phyloP scores from a whole-genome alignment of 768 basidiomycete genomes.

The Daedaleopsis nitida region DNA sequence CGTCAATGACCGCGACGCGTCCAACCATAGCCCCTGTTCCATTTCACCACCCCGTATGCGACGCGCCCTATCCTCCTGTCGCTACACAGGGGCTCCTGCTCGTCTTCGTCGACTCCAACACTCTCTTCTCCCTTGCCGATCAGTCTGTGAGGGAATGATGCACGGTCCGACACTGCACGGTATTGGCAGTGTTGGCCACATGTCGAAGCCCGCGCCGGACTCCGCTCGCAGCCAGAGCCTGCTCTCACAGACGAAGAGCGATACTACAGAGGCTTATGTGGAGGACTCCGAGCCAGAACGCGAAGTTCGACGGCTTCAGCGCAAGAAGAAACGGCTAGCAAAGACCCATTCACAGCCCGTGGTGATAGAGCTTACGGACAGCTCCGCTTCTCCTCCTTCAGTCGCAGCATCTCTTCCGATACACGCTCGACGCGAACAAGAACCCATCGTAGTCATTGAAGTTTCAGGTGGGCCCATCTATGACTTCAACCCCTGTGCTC shows the following conservation, averaged over 20 bases:
- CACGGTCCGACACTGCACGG: background rate
- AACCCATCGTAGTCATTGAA: background rate
- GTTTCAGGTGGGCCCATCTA: constrained; percentile 3
- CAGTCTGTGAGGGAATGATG: too few relatives aligned
- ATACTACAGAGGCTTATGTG: constrained; percentile 41
- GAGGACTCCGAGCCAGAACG: constrained; percentile 78
- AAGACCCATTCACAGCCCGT: constrained; percentile 10
- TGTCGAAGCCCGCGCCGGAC: background rate
- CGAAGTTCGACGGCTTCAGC: constrained; percentile 36
- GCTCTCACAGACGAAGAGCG: constrained; percentile 8
- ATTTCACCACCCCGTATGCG: background rate
- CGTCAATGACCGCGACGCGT: constrained; percentile 16
- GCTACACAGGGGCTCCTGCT: background rate
- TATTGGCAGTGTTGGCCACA: background rate
- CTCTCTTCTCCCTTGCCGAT: background rate
- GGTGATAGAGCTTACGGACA: constrained; percentile 24
- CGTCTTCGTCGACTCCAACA: background rate
- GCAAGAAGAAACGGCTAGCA: constrained; percentile 21
- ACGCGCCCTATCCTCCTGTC: constrained; percentile 3
- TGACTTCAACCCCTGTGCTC: background rate
- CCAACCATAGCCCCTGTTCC: background rate
- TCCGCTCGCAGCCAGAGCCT: constrained; percentile 1
- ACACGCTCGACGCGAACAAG: background rate
- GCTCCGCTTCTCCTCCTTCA: background rate
- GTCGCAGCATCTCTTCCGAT: background rate